A percentile compares a stretch with the other conserved stretches of the same genome.
Evolutionary conservation across 225 moss, liverwort and hornwort genomes (phyloP).

Genomic region (Thuidium tamariscinum): DNA sequence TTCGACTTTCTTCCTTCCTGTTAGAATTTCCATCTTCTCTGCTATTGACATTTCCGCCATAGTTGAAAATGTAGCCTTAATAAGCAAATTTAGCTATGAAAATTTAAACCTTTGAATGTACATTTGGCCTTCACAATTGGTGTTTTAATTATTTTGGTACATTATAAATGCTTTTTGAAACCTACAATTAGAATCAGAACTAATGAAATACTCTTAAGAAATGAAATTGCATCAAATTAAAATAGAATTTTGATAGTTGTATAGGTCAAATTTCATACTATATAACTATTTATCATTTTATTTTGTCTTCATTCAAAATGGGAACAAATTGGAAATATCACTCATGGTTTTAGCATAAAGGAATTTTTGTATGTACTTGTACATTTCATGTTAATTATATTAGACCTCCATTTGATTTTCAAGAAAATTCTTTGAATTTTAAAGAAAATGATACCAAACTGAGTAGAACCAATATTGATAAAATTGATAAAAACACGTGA

Average conservation of each 20-base stretch:
- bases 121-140: neutral
- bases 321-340: neutral
- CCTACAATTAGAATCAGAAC: neutral
- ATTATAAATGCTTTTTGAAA: neutral
- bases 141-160: no score
- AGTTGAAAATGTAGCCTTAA: neutral
- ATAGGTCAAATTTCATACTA: neutral
- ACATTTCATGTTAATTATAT: neutral
- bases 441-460: neutral
- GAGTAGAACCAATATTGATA: accelerated
- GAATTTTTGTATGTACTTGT: neutral
- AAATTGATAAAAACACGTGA: neutral
- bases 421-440: neutral
- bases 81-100: accelerated
- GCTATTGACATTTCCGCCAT: slow-evolving; percentile 7
- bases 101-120: no score
- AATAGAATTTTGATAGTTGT: no score
- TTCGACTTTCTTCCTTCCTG: slow-evolving; percentile 5
- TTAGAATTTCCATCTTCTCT: slow-evolving; percentile 16
- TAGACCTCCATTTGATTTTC: neutral
- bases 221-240: neutral
- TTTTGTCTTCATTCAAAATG: neutral
- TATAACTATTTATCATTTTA: neutral
- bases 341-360: neutral
- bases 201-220: neutral